Conservation (phyloP, 2,329 filamentous ascomycete species). For the Berkeleyomyces rouxiae region DNA sequence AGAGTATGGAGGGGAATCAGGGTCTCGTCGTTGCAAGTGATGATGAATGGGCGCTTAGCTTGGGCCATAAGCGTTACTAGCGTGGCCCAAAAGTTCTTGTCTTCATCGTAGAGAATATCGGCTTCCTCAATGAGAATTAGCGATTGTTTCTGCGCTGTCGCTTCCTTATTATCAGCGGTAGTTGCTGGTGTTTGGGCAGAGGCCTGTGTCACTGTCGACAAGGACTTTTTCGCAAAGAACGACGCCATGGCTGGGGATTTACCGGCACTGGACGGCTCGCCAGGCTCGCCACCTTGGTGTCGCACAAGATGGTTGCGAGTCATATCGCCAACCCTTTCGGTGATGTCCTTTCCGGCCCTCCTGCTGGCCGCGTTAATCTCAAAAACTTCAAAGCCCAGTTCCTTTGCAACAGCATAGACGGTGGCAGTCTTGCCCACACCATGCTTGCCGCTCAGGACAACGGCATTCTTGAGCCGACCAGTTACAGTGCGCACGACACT, state of each 20-base stretch:
- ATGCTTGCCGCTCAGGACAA: slow-evolving; percentile 77
- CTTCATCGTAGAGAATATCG: slow-evolving; percentile 85
- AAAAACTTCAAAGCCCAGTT: slow-evolving; percentile 85
- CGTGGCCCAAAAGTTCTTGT: slow-evolving; percentile 85
- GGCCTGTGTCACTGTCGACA: slow-evolving; percentile 22
- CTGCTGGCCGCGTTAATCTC: slow-evolving; percentile 79
- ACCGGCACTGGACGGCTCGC: neutral
- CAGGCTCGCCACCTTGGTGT: slow-evolving; percentile 20
- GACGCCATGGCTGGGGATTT: slow-evolving; percentile 15
- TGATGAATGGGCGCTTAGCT: slow-evolving; percentile 80
- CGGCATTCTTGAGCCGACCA: slow-evolving; percentile 48
- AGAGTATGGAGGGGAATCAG: slow-evolving; percentile 58
- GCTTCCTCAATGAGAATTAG: slow-evolving; percentile 88
- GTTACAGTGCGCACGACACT: slow-evolving; percentile 14
- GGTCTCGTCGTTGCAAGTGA: slow-evolving; percentile 89
- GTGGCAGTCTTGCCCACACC: slow-evolving; percentile 89
- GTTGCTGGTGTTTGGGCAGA: neutral
- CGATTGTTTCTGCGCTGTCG: slow-evolving; percentile 61
- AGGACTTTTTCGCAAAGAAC: slow-evolving; percentile 17
- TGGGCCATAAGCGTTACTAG: slow-evolving; percentile 61
- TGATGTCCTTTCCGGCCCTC: slow-evolving; percentile 72
- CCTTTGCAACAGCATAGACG: slow-evolving; percentile 79
- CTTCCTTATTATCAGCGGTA: slow-evolving; percentile 23
- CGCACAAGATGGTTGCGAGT: slow-evolving; percentile 81
- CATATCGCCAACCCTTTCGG: slow-evolving; percentile 93